Percentiles rank a stretch among this genome's conserved stretches.
These are phyloP conservation scores for Kalmusia sp. DNA, from an alignment of 2,329 filamentous ascomycete genomes.

Conservation along the genomic window DNA sequence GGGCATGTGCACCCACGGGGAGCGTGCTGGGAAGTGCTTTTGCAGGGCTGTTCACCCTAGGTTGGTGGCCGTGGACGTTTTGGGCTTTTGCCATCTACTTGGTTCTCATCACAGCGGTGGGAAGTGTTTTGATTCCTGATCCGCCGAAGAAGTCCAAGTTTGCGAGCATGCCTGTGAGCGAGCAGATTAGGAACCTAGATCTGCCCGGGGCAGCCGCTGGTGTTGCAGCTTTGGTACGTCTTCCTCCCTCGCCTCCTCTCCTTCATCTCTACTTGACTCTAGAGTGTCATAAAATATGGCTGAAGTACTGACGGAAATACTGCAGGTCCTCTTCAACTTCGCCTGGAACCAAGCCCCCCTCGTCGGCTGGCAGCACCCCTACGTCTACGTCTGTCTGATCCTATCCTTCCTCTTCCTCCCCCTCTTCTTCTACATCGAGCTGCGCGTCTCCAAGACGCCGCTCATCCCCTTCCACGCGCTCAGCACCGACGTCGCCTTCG, in stretches of 20 bases:
- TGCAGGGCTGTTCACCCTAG: conserved; percentile 49
- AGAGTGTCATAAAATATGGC: no score
- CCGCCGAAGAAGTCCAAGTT: conserved; percentile 3
- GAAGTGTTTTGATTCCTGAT: conserved; percentile 1
- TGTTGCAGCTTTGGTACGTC: conserved; percentile 56
- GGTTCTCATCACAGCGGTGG: conserved; percentile 39
- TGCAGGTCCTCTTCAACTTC: conserved; percentile 65
- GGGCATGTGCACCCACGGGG: conserved; percentile 53
- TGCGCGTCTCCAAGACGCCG: conserved; percentile 55
- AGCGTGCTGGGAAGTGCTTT: conserved; percentile 49
- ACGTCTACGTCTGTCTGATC: conserved; percentile 65
- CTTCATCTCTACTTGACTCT: no score
- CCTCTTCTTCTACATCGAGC: conserved; percentile 63
- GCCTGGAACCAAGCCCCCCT: conserved; percentile 71
- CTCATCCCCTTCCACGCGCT: conserved; percentile 64
- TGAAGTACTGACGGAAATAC: neutral
- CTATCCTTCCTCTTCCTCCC: conserved; percentile 62
- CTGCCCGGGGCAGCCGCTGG: conserved; percentile 57
- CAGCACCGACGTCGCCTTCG: conserved; percentile 60
- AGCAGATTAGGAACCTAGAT: conserved; percentile 49
- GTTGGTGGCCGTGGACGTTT: conserved; percentile 63
- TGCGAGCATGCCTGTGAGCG: conserved; percentile 2
- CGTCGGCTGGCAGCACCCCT: conserved; percentile 64
- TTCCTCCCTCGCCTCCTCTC: neutral
- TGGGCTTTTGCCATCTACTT: conserved; percentile 53